Conservation (phyloP, 257 asterid genomes). For the Rhazya stricta region DNA sequence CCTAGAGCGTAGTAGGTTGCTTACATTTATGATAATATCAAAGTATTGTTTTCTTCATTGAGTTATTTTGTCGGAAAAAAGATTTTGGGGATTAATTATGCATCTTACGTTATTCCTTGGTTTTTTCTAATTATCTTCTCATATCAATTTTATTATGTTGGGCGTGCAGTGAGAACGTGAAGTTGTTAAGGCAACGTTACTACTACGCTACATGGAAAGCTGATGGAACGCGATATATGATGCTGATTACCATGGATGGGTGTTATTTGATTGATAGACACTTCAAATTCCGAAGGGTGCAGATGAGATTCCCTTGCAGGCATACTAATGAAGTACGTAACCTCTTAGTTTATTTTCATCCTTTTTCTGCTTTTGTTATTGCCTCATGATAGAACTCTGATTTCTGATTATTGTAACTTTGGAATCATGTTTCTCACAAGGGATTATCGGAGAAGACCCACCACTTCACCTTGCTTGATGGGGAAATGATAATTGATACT, state of each 20-base stretch:
- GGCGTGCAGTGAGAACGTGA: conserved; percentile 78
- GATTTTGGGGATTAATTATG: background rate
- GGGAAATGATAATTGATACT: conserved; percentile 93
- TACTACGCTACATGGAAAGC: conserved; percentile 99
- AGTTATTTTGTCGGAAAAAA: background rate
- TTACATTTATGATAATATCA: background rate
- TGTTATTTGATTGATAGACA: conserved; percentile 89
- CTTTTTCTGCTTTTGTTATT: background rate
- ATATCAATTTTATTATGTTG: background rate
- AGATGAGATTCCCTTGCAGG: conserved; percentile 94
- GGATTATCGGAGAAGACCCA: conserved; percentile 61
- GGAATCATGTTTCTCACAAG: conserved; percentile 39
- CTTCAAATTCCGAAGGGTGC: conserved; percentile 90
- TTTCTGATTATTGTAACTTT: conserved; percentile 12
- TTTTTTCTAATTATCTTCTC: background rate
- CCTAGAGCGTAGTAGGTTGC: background rate
- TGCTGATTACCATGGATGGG: conserved; percentile 94
- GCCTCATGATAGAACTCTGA: background rate
- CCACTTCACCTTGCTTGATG: conserved; percentile 94
- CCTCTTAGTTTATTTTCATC: background rate
- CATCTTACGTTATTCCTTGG: background rate
- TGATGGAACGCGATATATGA: conserved; percentile 98
- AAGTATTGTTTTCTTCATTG: background rate
- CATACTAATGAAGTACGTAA: conserved; percentile 54
- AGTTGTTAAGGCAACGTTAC: conserved; percentile 82